Base-by-base conservation (phyloP, 2,329 filamentous ascomycete genomes). In the Fusarium sp. region DNA sequence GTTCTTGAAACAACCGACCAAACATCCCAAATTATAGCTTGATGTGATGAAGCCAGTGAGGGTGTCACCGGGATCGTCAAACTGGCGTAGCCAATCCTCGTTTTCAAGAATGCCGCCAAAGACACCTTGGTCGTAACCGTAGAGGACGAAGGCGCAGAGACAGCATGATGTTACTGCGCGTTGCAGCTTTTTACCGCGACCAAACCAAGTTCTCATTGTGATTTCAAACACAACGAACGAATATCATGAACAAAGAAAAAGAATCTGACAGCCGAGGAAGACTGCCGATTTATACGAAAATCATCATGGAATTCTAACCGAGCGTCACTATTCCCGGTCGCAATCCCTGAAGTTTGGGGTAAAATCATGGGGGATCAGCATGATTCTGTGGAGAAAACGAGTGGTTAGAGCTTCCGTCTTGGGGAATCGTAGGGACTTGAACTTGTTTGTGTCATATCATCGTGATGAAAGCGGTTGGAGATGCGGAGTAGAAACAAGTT, bases 91-190 rank as follows among this genome's bases (percentile, higher is more conserved):
- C 68, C 82, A 86, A 52, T 86, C 79, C 16, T 81, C 71, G 38
- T 82, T 84, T 12, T 82, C 79, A 12, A 86, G 77, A 18, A 86
- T 83, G 14, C 83, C 83, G 5, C 82, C 80, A 65, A 85, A 85
- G 0, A 85, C 82, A 44, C 83, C 83, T 68, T 86, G 84, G 30
- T 86, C 84, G 46, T 86, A 86, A 4, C 83, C 83, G 63, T 80
- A 79, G 2, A 78, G 63, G 3, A 75, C 64, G 20, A 77, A 77
- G 2, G 73, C 73, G 10, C 70, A 69, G 8, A 77, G 67, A 45
- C 73, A 76, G 50, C 73, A 65, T 38, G 63, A 24, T 43, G 74
- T 66, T 45, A 74, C 69, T 38, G 71, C 55, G 4, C 52, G 51
- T 7, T 73, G 75, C 51, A 77, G 68, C 24, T 66, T 60, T 34